Evolutionary conservation across 108 stramenopile genomes (phyloP), one percentile per base, ranked within the genome.

Genomic region (Skeletonema costatum): DNA sequence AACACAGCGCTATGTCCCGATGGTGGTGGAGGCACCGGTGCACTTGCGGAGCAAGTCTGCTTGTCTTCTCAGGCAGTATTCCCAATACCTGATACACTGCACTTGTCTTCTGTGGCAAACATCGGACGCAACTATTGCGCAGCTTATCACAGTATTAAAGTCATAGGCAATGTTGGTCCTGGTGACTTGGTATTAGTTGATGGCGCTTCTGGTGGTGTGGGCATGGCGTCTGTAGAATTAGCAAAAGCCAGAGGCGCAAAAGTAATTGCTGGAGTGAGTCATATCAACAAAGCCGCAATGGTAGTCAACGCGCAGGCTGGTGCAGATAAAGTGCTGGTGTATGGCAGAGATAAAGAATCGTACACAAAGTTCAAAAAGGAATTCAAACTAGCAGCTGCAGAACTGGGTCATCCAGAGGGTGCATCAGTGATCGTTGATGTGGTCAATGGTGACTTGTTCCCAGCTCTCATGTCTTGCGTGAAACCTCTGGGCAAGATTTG

Each of bases 201-300:
- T 59, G 90, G 90, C 31, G 88, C 90, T 12, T 87, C 86, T 38
- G 90, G 90, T n/a, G 90, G 90, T 14, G 88, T 91, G 12, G 90
- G 90, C 16, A 91, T 91, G 90, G 90, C 88, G 5, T 81, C 90
- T n/a, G 82, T 91, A 51, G 90, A 91, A 68, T 53, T 91, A 29
- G 88, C 88, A 36, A 88, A 84, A 64, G 90, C 90, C 1, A 87
- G 87, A 87, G 90, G 90, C 2, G 85, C 87, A 16, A 87, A 73
- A 62, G 88, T 91, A 0, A 87, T 91, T 85, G 90, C 90, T 10
- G 90, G 88, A 17, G 90, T 91, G 17, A 86, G 88, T 61, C 51
- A 56, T 36, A 48, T n/a, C 36, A 75, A 77, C 2, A 91, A 89
- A 69, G 78, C 68, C 1, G 33, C 66, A 29, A 62, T 61, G 48